These are phyloP conservation scores for Plenodomus biglobosus DNA, from an alignment of 2,329 filamentous ascomycete species.

Conservation along the genomic window DNA sequence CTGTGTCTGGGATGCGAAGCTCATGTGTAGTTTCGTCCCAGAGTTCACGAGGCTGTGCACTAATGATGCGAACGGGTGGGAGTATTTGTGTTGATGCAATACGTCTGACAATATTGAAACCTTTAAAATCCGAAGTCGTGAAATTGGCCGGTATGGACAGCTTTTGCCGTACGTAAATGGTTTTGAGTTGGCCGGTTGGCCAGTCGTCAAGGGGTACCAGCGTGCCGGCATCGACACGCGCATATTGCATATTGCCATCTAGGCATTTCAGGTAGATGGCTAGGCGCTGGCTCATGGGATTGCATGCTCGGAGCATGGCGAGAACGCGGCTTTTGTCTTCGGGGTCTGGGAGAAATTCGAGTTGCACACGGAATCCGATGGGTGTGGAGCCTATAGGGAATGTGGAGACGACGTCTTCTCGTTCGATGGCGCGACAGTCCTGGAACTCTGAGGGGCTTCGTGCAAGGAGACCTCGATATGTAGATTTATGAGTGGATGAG, in stretches of 20 bases:
- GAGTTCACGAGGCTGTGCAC: slow-evolving; percentile 15
- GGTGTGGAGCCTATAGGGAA: slow-evolving; percentile 23
- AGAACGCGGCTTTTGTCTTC: slow-evolving; percentile 16
- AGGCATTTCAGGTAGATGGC: slow-evolving; percentile 27
- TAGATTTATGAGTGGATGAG: slow-evolving; percentile 12
- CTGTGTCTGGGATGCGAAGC: slow-evolving; percentile 15
- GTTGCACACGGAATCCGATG: slow-evolving; percentile 25
- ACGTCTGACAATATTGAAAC: slow-evolving; percentile 23
- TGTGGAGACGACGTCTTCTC: slow-evolving; percentile 19
- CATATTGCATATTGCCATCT: slow-evolving; percentile 39
- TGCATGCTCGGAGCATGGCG: slow-evolving; percentile 25
- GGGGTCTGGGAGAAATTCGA: slow-evolving; percentile 24
- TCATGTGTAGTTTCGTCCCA: slow-evolving; percentile 20
- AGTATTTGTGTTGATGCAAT: slow-evolving; percentile 15
- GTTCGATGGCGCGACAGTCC: slow-evolving; percentile 22
- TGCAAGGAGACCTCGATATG: slow-evolving; percentile 29
- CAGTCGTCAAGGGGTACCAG: slow-evolving; percentile 51
- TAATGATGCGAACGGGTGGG: slow-evolving; percentile 21
- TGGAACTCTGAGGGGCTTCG: slow-evolving; percentile 26
- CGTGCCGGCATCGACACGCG: slow-evolving; percentile 51
- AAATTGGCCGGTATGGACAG: slow-evolving; percentile 25
- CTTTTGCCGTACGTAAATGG: slow-evolving; percentile 28
- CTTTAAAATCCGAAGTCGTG: slow-evolving; percentile 20
- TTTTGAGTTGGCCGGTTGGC: slow-evolving; percentile 26
- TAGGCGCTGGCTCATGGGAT: slow-evolving; percentile 24